Percentiles rank a stretch among this genome's conserved stretches.
These are phyloP conservation scores for Fusarium secorum DNA, from an alignment of 2,329 filamentous ascomycete genomes.

Conservation along the genomic window DNA sequence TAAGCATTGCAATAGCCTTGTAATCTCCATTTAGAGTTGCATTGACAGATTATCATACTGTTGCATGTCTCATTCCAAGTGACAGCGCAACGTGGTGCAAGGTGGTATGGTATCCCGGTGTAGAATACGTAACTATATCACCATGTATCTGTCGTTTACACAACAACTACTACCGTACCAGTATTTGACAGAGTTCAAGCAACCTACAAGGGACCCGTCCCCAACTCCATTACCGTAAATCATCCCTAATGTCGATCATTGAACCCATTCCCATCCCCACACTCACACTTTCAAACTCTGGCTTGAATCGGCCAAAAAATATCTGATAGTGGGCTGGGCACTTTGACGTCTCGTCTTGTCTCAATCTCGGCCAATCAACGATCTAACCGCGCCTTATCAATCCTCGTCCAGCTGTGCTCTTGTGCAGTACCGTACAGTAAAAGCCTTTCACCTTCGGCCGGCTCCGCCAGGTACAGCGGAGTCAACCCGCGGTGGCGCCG, in stretches of 20 bases:
- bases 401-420: not conserved
- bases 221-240: slow-evolving; percentile 12
- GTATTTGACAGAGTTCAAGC: not conserved
- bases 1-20: slow-evolving; percentile 1
- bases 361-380: slow-evolving; percentile 18
- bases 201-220: not conserved
- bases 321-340: slow-evolving; percentile 3
- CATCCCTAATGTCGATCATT: slow-evolving; percentile 25
- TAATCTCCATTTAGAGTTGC: not conserved
- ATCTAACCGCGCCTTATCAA: slow-evolving; percentile 10
- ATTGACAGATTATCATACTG: slow-evolving; percentile 9
- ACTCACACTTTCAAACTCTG: not conserved
- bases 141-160: slow-evolving; percentile 1
- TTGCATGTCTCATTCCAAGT: slow-evolving; percentile 14
- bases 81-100: slow-evolving; percentile 7
- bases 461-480: slow-evolving; percentile 35
- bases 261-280: not conserved
- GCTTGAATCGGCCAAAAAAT: slow-evolving; percentile 5
- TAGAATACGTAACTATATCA: not conserved
- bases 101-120: not conserved
- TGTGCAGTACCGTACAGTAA: not conserved
- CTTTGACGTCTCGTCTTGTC: slow-evolving; percentile 4
- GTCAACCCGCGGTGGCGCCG: slow-evolving; percentile 15
- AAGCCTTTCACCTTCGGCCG: slow-evolving; percentile 23
- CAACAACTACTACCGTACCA: slow-evolving; percentile 10